phyloP scores from a whole-genome alignment of 352 stramenopile genomes.

The Phytophthora sp. region DNA sequence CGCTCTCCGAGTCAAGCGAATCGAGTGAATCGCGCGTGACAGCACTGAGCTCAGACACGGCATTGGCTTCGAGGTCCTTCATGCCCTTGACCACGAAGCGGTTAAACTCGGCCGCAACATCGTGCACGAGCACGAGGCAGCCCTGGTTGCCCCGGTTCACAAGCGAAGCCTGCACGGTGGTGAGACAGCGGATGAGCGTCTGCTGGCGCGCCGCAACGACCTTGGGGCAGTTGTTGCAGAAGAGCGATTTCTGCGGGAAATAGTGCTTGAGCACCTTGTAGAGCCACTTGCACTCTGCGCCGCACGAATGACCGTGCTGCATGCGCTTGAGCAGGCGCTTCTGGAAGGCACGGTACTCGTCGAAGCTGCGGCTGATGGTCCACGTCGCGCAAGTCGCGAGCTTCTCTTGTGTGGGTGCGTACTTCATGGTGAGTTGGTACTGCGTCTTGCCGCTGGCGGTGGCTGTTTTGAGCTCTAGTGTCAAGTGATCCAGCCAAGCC shows the following conservation, averaged over 20 bases:
- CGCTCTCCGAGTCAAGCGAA: constrained; percentile 28
- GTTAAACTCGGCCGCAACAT: constrained; percentile 45
- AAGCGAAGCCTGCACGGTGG: constrained; percentile 44
- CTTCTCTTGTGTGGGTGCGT: constrained; percentile 30
- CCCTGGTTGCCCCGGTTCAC: constrained; percentile 46
- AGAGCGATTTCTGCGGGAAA: constrained; percentile 59
- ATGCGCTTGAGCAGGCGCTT: constrained; percentile 51
- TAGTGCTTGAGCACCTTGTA: constrained; percentile 68
- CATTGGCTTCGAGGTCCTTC: constrained; percentile 37
- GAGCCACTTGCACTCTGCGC: constrained; percentile 68
- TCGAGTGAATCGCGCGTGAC: constrained; percentile 36
- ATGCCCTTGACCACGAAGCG: constrained; percentile 44
- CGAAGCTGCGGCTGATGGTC: constrained; percentile 46
- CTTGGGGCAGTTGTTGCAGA: constrained; percentile 45
- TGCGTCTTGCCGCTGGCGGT: constrained; percentile 28
- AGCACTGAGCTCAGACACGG: constrained; percentile 35
- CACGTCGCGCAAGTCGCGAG: constrained; percentile 34
- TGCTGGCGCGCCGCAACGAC: constrained; percentile 40
- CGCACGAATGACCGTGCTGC: constrained; percentile 61
- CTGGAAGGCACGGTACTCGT: constrained; percentile 58
- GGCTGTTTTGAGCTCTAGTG: constrained; percentile 32
- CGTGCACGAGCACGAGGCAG: constrained; percentile 39
- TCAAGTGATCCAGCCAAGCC: constrained; percentile 44
- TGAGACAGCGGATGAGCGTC: constrained; percentile 46
- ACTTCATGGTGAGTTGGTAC: constrained; percentile 47